These are phyloP conservation scores for Vigna hirtella DNA, from an alignment of 306 rosid species.

Conservation along the genomic window DNA sequence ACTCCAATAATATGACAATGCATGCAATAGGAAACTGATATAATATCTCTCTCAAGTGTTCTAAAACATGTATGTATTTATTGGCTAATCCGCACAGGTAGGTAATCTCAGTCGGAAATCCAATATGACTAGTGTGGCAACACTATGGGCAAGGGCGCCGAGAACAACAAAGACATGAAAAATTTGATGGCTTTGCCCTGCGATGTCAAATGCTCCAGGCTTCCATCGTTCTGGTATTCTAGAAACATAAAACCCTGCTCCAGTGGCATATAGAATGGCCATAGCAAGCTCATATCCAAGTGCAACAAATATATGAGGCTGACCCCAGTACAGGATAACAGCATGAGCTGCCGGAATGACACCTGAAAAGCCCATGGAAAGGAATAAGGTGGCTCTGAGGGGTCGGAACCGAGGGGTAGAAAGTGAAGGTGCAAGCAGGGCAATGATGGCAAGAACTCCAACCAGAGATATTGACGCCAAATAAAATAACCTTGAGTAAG, in stretches of 20 bases:
- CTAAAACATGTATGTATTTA: not conserved
- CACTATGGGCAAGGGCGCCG: constrained; percentile 74
- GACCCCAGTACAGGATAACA: constrained; percentile 59
- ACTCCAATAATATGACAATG: constrained; percentile 1
- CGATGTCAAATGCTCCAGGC: constrained; percentile 81
- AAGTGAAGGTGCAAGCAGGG: constrained; percentile 67
- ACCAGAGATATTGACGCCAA: constrained; percentile 68
- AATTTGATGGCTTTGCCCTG: constrained; percentile 90
- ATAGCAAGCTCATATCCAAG: constrained; percentile 71
- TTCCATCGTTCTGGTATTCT: constrained; percentile 85
- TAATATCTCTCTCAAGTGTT: constrained; percentile 1
- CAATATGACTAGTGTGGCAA: constrained; percentile 67
- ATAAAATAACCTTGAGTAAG: constrained; percentile 56
- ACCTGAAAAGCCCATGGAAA: constrained; percentile 83
- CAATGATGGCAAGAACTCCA: constrained; percentile 58
- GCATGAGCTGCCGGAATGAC: constrained; percentile 74
- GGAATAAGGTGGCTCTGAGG: constrained; percentile 70
- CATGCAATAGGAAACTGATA: constrained; percentile 2
- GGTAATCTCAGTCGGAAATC: constrained; percentile 66
- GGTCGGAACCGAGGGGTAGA: constrained; percentile 64
- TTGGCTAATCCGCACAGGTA: constrained; percentile 51
- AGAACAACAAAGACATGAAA: constrained; percentile 85
- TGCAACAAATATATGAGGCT: constrained; percentile 54
- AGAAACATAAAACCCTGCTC: constrained; percentile 70
- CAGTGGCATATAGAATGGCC: constrained; percentile 69